Conservation (phyloP, 164 flowering plant species). For the Sextonia rubra region DNA sequence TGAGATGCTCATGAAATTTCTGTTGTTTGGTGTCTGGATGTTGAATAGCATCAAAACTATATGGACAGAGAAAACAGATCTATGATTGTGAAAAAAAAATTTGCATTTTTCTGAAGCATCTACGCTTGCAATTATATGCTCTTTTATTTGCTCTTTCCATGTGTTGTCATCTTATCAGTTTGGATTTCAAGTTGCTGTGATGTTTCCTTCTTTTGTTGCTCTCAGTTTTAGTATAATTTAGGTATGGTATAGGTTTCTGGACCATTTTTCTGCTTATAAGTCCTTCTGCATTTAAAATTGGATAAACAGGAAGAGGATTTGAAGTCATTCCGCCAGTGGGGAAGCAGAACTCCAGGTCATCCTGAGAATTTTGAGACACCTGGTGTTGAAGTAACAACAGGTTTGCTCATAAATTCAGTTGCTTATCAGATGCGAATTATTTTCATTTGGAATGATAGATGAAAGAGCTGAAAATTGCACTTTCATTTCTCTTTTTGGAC, state of each 20-base stretch:
- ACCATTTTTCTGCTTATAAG: neutral
- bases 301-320: constrained; percentile 74
- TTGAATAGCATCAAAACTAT: neutral
- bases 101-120: neutral
- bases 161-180: neutral
- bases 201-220: neutral
- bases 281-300: neutral
- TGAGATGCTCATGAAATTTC: neutral
- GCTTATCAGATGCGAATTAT: neutral
- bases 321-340: constrained; percentile 96
- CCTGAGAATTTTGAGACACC: constrained; percentile 99
- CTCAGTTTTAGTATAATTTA: neutral
- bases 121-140: neutral
- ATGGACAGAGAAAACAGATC: neutral
- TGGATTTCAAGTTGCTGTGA: neutral
- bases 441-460: neutral
- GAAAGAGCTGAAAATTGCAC: neutral
- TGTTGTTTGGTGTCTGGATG: neutral
- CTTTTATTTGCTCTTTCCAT: neutral
- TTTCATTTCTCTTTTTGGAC: neutral
- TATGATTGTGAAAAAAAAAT: neutral
- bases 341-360: constrained; percentile 94
- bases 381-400: constrained; percentile 99
- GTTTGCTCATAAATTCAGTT: constrained; percentile 29
- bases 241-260: neutral